These are phyloP conservation scores for Gymnopus androsaceus DNA, from an alignment of 1,284 basidiomycete genomes.

Conservation along the genomic window DNA sequence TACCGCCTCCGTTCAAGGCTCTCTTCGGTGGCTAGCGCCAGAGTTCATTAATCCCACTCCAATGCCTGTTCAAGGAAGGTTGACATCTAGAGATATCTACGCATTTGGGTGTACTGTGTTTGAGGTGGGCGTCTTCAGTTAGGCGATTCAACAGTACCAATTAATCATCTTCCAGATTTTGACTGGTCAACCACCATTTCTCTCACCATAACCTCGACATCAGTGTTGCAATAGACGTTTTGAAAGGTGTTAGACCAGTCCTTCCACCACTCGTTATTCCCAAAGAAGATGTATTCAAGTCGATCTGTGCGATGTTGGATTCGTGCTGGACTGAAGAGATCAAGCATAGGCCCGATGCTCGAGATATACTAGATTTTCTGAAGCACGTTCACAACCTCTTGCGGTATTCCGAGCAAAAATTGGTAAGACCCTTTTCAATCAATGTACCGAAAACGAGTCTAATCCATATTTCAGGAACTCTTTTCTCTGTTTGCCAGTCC, in stretches of 20 bases:
- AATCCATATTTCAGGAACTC: no score
- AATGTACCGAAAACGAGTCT: no score
- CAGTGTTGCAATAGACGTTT: conserved; percentile 8
- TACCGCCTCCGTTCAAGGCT: no score
- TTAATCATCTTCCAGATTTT: conserved; percentile 9
- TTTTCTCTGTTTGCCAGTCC: no score
- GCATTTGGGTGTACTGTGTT: no score
- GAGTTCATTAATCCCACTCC: no score
- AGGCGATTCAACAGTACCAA: no score
- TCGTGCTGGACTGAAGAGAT: conserved; percentile 2
- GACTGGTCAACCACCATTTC: conserved; percentile 9
- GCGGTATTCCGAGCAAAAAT: neutral
- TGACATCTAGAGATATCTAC: no score
- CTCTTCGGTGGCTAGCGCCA: no score
- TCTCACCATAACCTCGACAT: conserved; percentile 9
- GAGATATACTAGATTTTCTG: neutral
- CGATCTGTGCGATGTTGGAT: neutral
- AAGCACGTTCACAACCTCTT: neutral
- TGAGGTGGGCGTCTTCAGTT: no score
- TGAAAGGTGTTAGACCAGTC: conserved; percentile 6
- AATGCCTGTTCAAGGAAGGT: no score
- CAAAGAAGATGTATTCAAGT: neutral
- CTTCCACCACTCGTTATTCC: neutral
- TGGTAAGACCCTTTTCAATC: neutral
- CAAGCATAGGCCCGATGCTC: neutral